A percentile compares a stretch with the other conserved stretches of the same genome.
phyloP scores from a whole-genome alignment of 495 filamentous ascomycete species.

The Lasiosphaeriaceae sp. region DNA sequence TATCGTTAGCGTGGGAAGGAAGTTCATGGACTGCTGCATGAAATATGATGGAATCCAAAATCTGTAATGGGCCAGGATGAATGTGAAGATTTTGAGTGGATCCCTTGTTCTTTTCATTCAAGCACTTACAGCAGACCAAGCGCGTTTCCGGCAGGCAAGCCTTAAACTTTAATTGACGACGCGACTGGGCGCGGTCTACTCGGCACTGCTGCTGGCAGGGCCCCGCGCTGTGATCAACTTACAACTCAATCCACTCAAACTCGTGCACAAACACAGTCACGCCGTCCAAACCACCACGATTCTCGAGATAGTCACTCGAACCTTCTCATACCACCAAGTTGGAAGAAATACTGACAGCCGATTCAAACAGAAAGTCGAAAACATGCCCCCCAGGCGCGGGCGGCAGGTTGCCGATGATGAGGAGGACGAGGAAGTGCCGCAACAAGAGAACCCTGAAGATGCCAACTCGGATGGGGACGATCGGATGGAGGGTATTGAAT shows the following conservation, averaged over 20 bases:
- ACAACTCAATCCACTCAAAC: too few relatives aligned
- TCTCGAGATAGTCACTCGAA: too few relatives aligned
- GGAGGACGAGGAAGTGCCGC: slow-evolving; percentile 22
- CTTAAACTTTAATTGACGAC: background rate
- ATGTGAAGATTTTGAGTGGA: slow-evolving; percentile 29
- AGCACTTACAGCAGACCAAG: too few relatives aligned
- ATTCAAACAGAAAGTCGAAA: background rate
- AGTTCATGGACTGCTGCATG: slow-evolving; percentile 7
- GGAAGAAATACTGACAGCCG: too few relatives aligned
- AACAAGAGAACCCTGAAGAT: slow-evolving; percentile 6
- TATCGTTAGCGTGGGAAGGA: background rate
- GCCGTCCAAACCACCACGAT: too few relatives aligned
- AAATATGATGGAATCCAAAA: too few relatives aligned
- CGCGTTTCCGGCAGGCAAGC: slow-evolving; percentile 16
- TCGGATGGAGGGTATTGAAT: slow-evolving; percentile 32
- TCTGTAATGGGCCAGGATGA: too few relatives aligned
- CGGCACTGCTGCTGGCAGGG: too few relatives aligned
- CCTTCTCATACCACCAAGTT: too few relatives aligned
- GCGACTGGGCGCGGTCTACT: slow-evolving; percentile 6
- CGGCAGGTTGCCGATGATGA: slow-evolving; percentile 16
- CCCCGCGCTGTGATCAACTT: background rate
- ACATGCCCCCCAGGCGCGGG: slow-evolving; percentile 2
- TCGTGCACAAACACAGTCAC: too few relatives aligned
- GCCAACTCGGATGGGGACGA: slow-evolving; percentile 35
- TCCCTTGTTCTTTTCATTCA: slow-evolving; percentile 2